Conservation (phyloP, 1,284 basidiomycete species). For the Sporisorium sorghi region DNA sequence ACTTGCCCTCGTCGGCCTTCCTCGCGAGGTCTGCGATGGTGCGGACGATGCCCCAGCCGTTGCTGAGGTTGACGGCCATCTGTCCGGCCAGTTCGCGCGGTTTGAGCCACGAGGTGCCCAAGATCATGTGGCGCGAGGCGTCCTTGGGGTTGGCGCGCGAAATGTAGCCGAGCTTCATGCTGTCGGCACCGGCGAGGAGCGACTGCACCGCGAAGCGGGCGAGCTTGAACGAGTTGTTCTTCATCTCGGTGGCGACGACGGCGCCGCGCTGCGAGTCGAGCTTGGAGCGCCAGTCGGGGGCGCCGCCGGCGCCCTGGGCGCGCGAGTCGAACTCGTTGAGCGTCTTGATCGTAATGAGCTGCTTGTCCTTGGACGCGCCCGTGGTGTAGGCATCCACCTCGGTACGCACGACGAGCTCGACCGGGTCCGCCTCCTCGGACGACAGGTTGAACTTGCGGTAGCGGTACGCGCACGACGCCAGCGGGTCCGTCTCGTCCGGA, state of each 20-base stretch:
- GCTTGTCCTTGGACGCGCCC: conserved; percentile 56
- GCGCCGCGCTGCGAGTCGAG: conserved; percentile 96
- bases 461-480: conserved; percentile 94
- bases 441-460: conserved; percentile 96
- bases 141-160: conserved; percentile 94
- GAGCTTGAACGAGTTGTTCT: conserved; percentile 98
- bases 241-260: conserved; percentile 99
- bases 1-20: conserved; percentile 61
- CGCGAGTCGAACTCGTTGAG: conserved; percentile 98
- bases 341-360: conserved; percentile 82
- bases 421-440: conserved; percentile 81
- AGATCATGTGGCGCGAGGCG: conserved; percentile 91
- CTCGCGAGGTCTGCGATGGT: conserved; percentile 66
- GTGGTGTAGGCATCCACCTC: conserved; percentile 88
- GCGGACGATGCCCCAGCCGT: conserved; percentile 96
- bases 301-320: conserved; percentile 87
- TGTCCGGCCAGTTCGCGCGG: conserved; percentile 93
- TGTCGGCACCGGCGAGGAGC: conserved; percentile 92
- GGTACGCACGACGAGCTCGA: conserved; percentile 91
- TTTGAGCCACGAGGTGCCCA: conserved; percentile 94
- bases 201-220: conserved; percentile 98
- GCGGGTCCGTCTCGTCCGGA: conserved; percentile 89
- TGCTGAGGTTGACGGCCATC: conserved; percentile 92
- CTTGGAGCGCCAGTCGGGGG: conserved; percentile 96
- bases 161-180: conserved; percentile 97